Conservation (phyloP, 768 basidiomycete genomes). For the Phanerodontia chrysosporium region DNA sequence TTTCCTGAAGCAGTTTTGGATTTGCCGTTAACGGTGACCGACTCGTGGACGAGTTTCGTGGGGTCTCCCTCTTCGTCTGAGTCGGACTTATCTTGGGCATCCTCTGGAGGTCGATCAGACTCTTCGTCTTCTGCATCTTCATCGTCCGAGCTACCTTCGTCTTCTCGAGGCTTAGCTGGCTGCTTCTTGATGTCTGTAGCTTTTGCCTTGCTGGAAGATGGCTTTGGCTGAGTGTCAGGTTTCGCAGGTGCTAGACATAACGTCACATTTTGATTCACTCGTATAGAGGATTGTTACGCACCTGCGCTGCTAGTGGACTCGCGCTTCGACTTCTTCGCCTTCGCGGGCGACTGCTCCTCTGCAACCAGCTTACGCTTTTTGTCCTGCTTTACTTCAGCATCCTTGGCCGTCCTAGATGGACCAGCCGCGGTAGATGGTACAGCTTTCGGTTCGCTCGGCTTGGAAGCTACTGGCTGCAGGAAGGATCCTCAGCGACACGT, state of each 20-base stretch:
- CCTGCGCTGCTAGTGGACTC: background rate
- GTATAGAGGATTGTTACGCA: background rate
- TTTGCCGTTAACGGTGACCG: conserved; percentile 32
- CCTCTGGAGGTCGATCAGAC: background rate
- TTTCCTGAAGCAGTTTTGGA: conserved; percentile 26
- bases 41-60: conserved; percentile 60
- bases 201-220: background rate
- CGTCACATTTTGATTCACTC: background rate
- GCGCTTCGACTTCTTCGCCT: conserved; percentile 13
- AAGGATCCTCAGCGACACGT: too few relatives aligned
- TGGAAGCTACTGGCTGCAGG: background rate
- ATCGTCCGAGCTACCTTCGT: background rate
- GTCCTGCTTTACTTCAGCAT: background rate
- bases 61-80: conserved; percentile 27
- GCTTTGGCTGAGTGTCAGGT: background rate
- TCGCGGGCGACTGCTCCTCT: background rate
- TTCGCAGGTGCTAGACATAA: background rate
- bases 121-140: conserved; percentile 5
- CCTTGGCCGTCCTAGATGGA: background rate
- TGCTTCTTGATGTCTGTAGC: background rate
- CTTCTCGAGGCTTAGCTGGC: background rate
- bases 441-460: background rate
- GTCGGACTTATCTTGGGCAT: conserved; percentile 20
- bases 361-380: conserved; percentile 17
- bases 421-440: too few relatives aligned